Base-by-base conservation (phyloP, 306 rosid species). In the Mimosa bimucronata region DNA sequence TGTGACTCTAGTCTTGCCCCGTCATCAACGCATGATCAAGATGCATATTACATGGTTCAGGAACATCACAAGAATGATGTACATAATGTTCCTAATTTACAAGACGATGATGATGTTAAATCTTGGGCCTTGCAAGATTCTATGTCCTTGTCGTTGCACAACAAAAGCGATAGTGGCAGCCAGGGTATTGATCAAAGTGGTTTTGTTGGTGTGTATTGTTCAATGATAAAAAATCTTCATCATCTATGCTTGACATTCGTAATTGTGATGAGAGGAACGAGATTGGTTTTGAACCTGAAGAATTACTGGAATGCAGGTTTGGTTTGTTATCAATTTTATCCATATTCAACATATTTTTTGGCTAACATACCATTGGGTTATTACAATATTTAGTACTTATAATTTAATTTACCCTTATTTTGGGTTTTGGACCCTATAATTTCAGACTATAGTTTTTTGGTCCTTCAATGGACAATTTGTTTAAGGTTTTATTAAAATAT, bases 61-160 rank as follows among this genome's bases (percentile, higher is more conserved):
- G 68, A 77, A 3, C 71, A 74, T 45, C 81, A 75, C 10, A 28
- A 13, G 6, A 28, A 14, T 6, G 2, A 71, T 6, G 18, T 40
- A 8, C 10, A 6, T 8, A 1, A 48, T 23, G 69, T 70, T 0
- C 48, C 73, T n/a, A 40, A 40, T 40, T 81, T 86, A 74, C 88
- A 84, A 15, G 94, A 89, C 7, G 90, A 90, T 57, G 83, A 13
- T 5, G 14, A 14, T 48, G 6, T 84, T 7, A 79, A 81, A 66
- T 28, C 81, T 4, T 91, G 97, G 92, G 87, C 79, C 1, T 76
- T 89, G 79, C 91, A 90, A 31, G 89, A 85, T 15, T 83, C 93
- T 1, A 15, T 76, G 37, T 83, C 81, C 0, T 78, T 82, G 57
- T 88, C 92, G 6, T 15, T 90, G 86, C 92, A 88, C 1, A 87